A percentile compares a stretch with the other conserved stretches of the same genome.
These are phyloP conservation scores for Cercospora sp. DNA, from an alignment of 2,329 filamentous ascomycete species.

Conservation along the genomic window DNA sequence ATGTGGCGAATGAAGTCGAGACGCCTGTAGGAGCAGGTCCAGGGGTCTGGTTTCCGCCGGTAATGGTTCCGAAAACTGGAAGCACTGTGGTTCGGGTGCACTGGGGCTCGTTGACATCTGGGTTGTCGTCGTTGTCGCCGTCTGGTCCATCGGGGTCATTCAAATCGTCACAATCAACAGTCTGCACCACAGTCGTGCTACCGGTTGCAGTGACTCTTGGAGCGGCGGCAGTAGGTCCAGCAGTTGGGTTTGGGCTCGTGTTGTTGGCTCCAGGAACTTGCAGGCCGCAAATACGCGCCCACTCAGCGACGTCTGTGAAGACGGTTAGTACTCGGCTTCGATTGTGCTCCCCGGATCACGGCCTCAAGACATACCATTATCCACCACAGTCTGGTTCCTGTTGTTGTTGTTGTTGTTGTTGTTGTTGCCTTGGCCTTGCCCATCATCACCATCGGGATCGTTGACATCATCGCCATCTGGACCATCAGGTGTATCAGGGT, in stretches of 20 bases:
- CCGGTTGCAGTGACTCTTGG: not conserved
- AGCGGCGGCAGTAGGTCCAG: not conserved
- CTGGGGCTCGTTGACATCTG: not conserved
- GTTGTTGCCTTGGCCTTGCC: not conserved
- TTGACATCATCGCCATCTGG: not conserved
- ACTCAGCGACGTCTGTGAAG: constrained; percentile 2
- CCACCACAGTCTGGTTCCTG: not conserved
- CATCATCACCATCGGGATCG: not conserved
- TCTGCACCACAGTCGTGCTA: constrained; percentile 3
- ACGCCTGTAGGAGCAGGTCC: not conserved
- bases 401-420: not conserved
- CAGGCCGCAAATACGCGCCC: constrained; percentile 7
- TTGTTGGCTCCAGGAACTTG: not conserved
- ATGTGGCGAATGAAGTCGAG: constrained; percentile 3
- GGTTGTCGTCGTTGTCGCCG: not conserved
- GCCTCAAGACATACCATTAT: not conserved
- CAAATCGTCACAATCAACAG: not conserved
- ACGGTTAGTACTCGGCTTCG: not conserved
- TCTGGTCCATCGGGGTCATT: not conserved
- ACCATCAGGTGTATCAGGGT: not conserved
- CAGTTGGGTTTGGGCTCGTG: not conserved
- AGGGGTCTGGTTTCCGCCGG: not conserved
- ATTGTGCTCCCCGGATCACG: not conserved
- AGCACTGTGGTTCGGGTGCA: constrained; percentile 9
- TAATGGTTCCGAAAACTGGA: not conserved